phyloP scores from a whole-genome alignment of 2,329 filamentous ascomycete genomes.

The Biscogniauxia mediterranea region DNA sequence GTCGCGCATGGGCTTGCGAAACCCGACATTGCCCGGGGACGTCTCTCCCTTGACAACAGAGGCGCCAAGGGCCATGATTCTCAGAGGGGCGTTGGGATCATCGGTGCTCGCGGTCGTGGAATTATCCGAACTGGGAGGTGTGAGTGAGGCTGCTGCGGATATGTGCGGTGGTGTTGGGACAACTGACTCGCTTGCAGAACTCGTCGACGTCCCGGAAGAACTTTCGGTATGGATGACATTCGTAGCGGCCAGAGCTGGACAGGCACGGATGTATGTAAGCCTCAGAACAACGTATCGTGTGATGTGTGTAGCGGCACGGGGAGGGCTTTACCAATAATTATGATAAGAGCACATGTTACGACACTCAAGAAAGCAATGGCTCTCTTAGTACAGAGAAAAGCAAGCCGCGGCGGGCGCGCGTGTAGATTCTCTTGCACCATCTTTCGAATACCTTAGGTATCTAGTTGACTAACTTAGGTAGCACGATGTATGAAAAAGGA shows the following conservation, averaged over 20 bases:
- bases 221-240: conserved; percentile 7
- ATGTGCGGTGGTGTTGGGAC: conserved; percentile 4
- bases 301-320: background rate
- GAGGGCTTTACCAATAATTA: conserved; percentile 17
- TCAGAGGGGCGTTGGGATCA: conserved; percentile 34
- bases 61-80: conserved; percentile 28
- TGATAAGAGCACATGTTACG: conserved; percentile 1
- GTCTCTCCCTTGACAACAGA: conserved; percentile 27
- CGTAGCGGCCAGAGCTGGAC: conserved; percentile 13
- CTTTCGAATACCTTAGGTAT: background rate
- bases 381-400: conserved; percentile 14
- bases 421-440: background rate
- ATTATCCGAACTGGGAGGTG: background rate
- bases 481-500: background rate
- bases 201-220: conserved; percentile 1
- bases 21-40: conserved; percentile 24
- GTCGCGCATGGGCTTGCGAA: conserved; percentile 25
- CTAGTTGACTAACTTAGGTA: no score
- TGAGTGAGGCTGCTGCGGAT: background rate
- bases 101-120: conserved; percentile 1
- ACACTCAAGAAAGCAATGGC: conserved; percentile 11
- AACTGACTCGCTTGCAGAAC: conserved; percentile 3
- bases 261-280: conserved; percentile 4
- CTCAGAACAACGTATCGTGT: background rate
- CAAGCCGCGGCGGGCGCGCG: conserved; percentile 2